Percentiles rank a stretch among this genome's conserved stretches.
phyloP scores from a whole-genome alignment of 306 rosid genomes.

The Lablab purpureus region DNA sequence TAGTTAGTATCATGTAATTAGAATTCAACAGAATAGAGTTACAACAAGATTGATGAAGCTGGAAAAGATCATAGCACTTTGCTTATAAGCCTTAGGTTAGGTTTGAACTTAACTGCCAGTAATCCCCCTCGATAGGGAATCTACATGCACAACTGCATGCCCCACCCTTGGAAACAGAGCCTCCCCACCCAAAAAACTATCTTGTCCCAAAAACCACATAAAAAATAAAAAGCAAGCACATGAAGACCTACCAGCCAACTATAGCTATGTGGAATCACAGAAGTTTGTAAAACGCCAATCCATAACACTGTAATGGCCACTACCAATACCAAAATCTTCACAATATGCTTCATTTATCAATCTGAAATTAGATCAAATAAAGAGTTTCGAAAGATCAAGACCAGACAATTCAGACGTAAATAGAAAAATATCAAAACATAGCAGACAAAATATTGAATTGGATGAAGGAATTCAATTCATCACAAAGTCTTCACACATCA shows the following conservation, averaged over 20 bases:
- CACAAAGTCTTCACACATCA: background rate
- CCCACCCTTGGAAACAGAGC: constrained; percentile 12
- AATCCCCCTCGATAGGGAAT: constrained; percentile 5
- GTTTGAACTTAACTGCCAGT: constrained; percentile 15
- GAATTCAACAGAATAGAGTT: background rate
- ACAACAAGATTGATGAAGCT: background rate
- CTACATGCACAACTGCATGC: background rate
- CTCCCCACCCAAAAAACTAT: constrained; percentile 16
- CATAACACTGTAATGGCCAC: constrained; percentile 71
- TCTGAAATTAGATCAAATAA: constrained; percentile 38
- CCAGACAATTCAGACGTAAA: background rate
- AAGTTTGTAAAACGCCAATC: constrained; percentile 76
- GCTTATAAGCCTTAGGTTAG: constrained; percentile 2
- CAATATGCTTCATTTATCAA: constrained; percentile 78
- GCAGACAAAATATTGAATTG: background rate
- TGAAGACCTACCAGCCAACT: constrained; percentile 82
- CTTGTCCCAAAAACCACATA: constrained; percentile 4
- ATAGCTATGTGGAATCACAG: constrained; percentile 60
- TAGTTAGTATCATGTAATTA: constrained; percentile 37
- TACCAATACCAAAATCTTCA: constrained; percentile 71
- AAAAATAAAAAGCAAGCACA: constrained; percentile 14
- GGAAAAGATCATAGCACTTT: constrained; percentile 27
- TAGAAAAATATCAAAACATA: background rate
- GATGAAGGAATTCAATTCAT: background rate
- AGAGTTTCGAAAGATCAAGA: background rate